phyloP scores from a whole-genome alignment of 257 asterid genomes.

The Przewalskia tangutica region DNA sequence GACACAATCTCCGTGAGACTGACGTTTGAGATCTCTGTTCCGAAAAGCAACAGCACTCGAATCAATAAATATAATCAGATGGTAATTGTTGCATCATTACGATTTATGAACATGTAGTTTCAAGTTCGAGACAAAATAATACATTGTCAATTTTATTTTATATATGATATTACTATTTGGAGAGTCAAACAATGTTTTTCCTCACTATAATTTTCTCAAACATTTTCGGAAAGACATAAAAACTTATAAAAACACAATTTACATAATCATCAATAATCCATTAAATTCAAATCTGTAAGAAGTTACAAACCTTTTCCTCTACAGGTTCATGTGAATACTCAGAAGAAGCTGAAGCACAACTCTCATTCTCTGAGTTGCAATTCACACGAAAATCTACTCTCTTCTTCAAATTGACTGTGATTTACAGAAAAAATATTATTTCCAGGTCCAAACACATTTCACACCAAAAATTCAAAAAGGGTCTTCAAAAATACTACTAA shows the following conservation, averaged over 20 bases:
- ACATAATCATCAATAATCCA: neutral
- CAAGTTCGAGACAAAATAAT: neutral
- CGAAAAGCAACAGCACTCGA: constrained; percentile 2
- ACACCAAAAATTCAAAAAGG: neutral
- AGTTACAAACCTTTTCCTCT: constrained; percentile 31
- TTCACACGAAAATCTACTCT: constrained; percentile 21
- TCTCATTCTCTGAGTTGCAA: constrained; percentile 49
- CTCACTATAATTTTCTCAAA: neutral
- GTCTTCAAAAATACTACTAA: neutral
- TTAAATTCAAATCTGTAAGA: neutral
- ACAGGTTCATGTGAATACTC: constrained; percentile 27
- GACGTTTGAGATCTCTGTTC: constrained; percentile 32
- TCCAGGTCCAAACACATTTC: neutral
- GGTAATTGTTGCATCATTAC: neutral
- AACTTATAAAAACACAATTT: neutral
- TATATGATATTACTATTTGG: neutral
- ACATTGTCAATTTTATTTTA: neutral
- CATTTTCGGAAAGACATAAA: neutral
- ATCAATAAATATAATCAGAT: neutral
- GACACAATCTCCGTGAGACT: constrained; percentile 63
- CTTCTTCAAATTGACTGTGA: constrained; percentile 35
- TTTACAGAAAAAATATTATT: constrained; percentile 1
- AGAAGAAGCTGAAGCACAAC: constrained; percentile 28
- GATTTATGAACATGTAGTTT: neutral
- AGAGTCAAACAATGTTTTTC: neutral